Evolutionary conservation across 148 eudicot genomes (phyloP), one percentile per base, ranked within the genome.

Genomic region (Beta vulgaris): DNA sequence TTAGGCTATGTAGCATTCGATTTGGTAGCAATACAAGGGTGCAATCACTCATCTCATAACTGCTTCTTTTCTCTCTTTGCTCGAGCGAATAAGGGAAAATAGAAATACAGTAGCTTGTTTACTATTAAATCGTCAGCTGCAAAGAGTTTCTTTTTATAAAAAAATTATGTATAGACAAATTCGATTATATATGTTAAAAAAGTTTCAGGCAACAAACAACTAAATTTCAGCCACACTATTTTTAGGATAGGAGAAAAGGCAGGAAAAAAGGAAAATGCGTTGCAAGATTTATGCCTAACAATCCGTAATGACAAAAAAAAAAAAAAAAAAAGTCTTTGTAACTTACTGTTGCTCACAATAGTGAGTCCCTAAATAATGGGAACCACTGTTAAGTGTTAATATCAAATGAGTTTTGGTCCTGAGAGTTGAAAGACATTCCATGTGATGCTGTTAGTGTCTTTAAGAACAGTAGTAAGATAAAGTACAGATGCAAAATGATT

Each of bases 331-430:
- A 43, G 37, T 60, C 51, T 60, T n/a, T n/a, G 7, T 31, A 59
- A 58, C 37, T 61, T 48, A 29, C n/a, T 28, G 68, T 60, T 60
- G 55, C 68, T 42, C 10, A 53, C 28, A 66, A 37, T 66, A 25
- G 23, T 42, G 53, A 67, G 26, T 43, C 71, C 71, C 71, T 34
- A 67, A 67, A 67, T 25, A 67, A 67, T 67, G 71, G 71, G 71
- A 67, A 67, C 53, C 43, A n/a, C 35, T 25, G 43, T 34, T 32
- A 67, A 23, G 49, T 42, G n/a, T n/a, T n/a, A 34, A 61, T 39
- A 61, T 29, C 65, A 2, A 66, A 66, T 49, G 40, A 40, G 11
- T n/a, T 39, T 62, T 40, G 23, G 69, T 40, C 71, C 51, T 67
- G 26, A 21, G 18, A 67, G 44, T 26, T 26, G 14, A 25, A 35